Percentiles rank a stretch among this genome's conserved stretches.
Evolutionary conservation across 176 grass and related monocot genomes (phyloP).

Genomic region (Phoenix dactylifera): DNA sequence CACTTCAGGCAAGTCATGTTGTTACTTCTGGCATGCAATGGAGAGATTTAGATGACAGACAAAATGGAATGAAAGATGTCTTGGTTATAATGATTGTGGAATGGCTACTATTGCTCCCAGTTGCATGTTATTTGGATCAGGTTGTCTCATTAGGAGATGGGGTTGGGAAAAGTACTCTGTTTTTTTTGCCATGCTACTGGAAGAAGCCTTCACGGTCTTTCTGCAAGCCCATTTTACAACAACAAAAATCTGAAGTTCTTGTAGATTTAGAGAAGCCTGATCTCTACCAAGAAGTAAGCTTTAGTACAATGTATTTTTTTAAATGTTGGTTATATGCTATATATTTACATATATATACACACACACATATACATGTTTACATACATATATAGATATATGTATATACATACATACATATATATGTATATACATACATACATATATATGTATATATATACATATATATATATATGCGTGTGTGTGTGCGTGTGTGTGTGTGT

Average conservation of each 20-base stretch:
- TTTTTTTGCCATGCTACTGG: slow-evolving; percentile 27
- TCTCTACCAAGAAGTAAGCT: slow-evolving; percentile 2
- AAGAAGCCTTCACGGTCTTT: slow-evolving; percentile 22
- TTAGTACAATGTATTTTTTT: background rate
- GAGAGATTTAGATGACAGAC: slow-evolving; percentile 27
- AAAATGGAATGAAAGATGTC: slow-evolving; percentile 57
- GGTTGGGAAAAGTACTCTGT: slow-evolving; percentile 1
- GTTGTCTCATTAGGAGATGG: background rate
- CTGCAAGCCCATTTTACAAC: slow-evolving; percentile 11
- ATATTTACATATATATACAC: too few relatives aligned
- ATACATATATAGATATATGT: too few relatives aligned
- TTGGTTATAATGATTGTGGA: slow-evolving; percentile 40
- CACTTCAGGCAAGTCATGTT: slow-evolving; percentile 25
- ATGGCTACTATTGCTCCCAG: slow-evolving; percentile 30
- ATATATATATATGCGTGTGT: too few relatives aligned
- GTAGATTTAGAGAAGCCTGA: slow-evolving; percentile 7
- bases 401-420: too few relatives aligned
- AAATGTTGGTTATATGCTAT: too few relatives aligned
- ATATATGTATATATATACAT: too few relatives aligned
- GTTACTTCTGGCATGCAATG: slow-evolving; percentile 46
- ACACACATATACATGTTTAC: too few relatives aligned
- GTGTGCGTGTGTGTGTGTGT: too few relatives aligned
- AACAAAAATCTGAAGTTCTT: slow-evolving; percentile 22
- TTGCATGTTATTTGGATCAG: slow-evolving; percentile 10
- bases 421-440: too few relatives aligned